phyloP scores from a whole-genome alignment of 371 early-diverging fungal species.

The Globomyces sp. region DNA sequence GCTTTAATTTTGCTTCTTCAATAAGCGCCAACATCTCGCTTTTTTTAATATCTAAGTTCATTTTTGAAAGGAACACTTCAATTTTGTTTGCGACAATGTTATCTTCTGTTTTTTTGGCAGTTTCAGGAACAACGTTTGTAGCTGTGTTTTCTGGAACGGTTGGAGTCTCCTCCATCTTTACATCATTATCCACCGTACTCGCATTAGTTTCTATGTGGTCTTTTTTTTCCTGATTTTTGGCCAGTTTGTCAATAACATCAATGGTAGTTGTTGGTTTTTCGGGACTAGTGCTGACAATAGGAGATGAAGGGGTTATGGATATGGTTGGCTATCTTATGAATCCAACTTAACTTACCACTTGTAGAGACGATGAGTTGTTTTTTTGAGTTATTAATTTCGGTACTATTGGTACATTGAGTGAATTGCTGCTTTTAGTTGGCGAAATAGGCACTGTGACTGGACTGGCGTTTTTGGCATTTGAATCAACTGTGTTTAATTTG shows the following conservation, averaged over 20 bases:
- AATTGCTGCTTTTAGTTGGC: too few relatives aligned
- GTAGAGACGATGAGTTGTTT: too few relatives aligned
- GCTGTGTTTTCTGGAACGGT: background rate
- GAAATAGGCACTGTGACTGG: too few relatives aligned
- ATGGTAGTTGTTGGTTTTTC: too few relatives aligned
- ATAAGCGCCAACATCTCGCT: background rate
- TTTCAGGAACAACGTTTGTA: background rate
- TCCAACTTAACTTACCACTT: too few relatives aligned
- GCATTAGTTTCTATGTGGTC: background rate
- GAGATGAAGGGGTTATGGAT: too few relatives aligned
- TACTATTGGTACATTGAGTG: too few relatives aligned
- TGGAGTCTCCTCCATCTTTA: background rate
- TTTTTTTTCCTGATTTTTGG: background rate
- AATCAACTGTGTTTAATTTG: too few relatives aligned
- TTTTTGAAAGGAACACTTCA: slow-evolving; percentile 9
- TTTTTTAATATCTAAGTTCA: slow-evolving; percentile 3
- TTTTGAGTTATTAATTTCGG: too few relatives aligned
- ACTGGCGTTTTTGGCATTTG: too few relatives aligned
- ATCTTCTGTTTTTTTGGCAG: background rate
- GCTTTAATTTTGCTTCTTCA: background rate
- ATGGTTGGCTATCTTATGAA: too few relatives aligned
- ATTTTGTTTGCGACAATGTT: background rate
- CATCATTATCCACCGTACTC: background rate
- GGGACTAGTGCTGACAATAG: too few relatives aligned
- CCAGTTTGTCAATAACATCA: background rate